Evolutionary conservation across 1,139 yeast genomes (phyloP), one percentile per base, ranked within the genome.

Genomic region (Suhomyces taliae): DNA sequence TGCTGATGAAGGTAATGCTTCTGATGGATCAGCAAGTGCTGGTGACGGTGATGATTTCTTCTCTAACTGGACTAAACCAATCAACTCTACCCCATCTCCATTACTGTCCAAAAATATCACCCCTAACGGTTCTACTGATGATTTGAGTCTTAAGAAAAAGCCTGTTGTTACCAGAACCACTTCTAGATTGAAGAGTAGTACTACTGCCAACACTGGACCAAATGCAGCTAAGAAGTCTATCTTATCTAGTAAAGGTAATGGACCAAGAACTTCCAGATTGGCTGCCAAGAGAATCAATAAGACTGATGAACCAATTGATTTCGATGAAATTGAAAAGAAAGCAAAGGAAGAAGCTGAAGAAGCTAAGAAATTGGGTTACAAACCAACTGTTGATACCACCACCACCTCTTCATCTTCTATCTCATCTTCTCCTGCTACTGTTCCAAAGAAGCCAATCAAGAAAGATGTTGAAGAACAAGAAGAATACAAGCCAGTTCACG

Each of bases 291-390:
- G 67, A 50, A 65, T 67, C 42, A 69, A 68, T 49, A 82, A 82
- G 60, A 66, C 68, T 27, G 70, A 70, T n/a, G 83, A 82, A 33
- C 90, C 86, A 34, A 80, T 93, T 51, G 97, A 93, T 65, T 93
- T 93, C 59, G 98, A 93, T 56, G 96, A 87, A 58, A 85, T 90
- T 54, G 98, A 90, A 65, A 85, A 79, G 62, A 86, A 85, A 60
- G 98, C 97, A 27, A 82, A 85, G 65, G 78, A 79, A 58, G 97
- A 91, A 65, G 90, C 85, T 46, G 88, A 85, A 62, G 86, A 85
- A 57, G 81, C 87, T 27, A 80, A 81, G 54, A 74, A 76, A 54
- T 78, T 89, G 56, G 96, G 96, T 7, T 87, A 87, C 64, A 81
- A 81, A 54, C 89, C 91, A 8, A 69, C 70, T 37, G 62, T 8